Percentiles rank a stretch among this genome's conserved stretches.
Conservation (phyloP, 768 basidiomycete species). For the Heimioporus sp. region DNA sequence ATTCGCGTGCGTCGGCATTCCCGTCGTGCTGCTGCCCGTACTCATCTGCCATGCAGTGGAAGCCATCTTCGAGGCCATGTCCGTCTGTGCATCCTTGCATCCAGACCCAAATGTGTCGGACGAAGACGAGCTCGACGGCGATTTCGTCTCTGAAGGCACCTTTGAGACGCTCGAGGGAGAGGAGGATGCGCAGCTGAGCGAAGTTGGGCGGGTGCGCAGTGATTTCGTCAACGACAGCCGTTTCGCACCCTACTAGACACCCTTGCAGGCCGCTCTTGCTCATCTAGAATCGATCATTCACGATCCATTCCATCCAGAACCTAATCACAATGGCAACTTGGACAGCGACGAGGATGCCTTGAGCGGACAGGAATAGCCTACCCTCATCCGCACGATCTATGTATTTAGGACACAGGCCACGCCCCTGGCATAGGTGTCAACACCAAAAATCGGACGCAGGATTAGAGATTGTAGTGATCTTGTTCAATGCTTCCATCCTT, state of each 20-base stretch:
- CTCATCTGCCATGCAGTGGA: constrained; percentile 53
- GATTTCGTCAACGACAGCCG: constrained; percentile 77
- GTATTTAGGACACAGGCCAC: too few species aligned
- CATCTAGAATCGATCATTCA: constrained; percentile 82
- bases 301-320: constrained; percentile 37
- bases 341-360: constrained; percentile 13
- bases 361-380: constrained; percentile 7
- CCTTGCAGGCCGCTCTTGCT: constrained; percentile 69
- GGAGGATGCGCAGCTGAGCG: constrained; percentile 72
- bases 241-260: constrained; percentile 82
- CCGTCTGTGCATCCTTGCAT: constrained; percentile 80
- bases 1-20: constrained; percentile 51
- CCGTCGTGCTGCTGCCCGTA: constrained; percentile 1
- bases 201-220: constrained; percentile 92
- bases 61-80: constrained; percentile 82
- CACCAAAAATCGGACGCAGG: too few species aligned
- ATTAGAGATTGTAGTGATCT: too few species aligned
- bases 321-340: constrained; percentile 14
- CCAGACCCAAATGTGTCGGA: constrained; percentile 55
- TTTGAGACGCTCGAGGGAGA: constrained; percentile 54
- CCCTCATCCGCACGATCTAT: too few species aligned
- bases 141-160: constrained; percentile 49
- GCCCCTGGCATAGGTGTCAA: too few species aligned
- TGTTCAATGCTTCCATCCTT: neutral
- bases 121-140: constrained; percentile 49